A percentile compares a stretch with the other conserved stretches of the same genome.
phyloP scores from a whole-genome alignment of 345 rosid genomes.

The Eucalyptus tenuipes region DNA sequence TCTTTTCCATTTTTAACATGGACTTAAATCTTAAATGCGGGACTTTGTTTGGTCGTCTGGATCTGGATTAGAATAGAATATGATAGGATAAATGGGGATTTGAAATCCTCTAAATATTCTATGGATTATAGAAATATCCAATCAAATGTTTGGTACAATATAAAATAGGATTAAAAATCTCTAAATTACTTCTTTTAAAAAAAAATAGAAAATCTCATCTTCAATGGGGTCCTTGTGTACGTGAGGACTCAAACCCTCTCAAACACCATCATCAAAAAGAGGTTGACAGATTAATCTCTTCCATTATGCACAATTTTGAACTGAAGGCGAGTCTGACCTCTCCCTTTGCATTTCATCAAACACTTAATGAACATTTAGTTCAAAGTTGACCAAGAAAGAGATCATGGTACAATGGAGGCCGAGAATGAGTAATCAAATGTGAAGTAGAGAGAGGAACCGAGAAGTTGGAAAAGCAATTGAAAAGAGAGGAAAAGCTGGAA shows the following conservation, averaged over 20 bases:
- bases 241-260: not conserved
- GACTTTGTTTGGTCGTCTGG: accelerated
- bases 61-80: accelerated
- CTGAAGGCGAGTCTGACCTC: accelerated
- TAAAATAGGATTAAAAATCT: too few relatives aligned
- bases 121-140: not conserved
- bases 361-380: not conserved
- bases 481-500: not conserved
- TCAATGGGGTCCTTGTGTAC: not conserved
- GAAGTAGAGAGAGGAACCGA: not conserved
- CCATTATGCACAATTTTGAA: not conserved
- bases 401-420: not conserved
- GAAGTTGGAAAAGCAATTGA: too few relatives aligned
- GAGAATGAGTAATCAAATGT: not conserved
- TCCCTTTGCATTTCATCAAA: not conserved
- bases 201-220: not conserved
- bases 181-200: not conserved
- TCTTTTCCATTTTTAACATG: too few relatives aligned
- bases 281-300: not conserved
- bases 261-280: not conserved
- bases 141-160: not conserved
- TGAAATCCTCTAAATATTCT: too few relatives aligned
- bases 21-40: too few relatives aligned
- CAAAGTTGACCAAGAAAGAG: not conserved
- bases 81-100: too few relatives aligned